Evolutionary conservation across 371 early-diverging fungal genomes (phyloP).

Genomic region (Rhizomucor miehei): DNA sequence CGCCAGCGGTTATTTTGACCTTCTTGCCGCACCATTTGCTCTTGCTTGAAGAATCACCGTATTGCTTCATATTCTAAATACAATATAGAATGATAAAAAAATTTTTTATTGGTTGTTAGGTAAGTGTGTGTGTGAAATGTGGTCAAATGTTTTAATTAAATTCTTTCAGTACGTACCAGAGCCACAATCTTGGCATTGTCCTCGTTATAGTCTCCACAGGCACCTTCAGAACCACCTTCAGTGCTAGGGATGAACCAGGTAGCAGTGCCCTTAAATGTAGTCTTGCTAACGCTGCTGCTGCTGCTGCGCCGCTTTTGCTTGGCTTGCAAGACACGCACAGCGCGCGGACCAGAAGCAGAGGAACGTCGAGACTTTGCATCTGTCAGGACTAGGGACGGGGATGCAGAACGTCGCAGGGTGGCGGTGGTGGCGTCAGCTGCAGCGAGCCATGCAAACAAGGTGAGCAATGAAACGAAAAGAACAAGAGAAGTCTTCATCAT

Average conservation of each 20-base stretch:
- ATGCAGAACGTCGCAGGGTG: neutral
- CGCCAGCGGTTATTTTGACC: slow-evolving; percentile 24
- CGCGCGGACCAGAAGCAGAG: slow-evolving; percentile 1
- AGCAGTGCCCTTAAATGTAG: slow-evolving; percentile 18
- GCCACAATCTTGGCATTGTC: slow-evolving; percentile 25
- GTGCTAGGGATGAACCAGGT: slow-evolving; percentile 28
- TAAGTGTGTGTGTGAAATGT: no score
- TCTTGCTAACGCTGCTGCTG: neutral
- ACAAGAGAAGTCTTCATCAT: slow-evolving; percentile 5
- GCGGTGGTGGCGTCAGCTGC: slow-evolving; percentile 5
- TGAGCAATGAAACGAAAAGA: neutral
- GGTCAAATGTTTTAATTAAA: no score
- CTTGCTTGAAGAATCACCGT: slow-evolving; percentile 26
- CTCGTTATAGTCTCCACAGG: slow-evolving; percentile 20
- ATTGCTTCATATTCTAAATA: slow-evolving; percentile 27
- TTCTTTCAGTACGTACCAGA: slow-evolving; percentile 11
- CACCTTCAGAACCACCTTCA: slow-evolving; percentile 26
- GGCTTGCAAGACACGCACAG: slow-evolving; percentile 3
- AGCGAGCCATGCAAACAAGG: slow-evolving; percentile 3
- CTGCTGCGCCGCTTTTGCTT: slow-evolving; percentile 4
- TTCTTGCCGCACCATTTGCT: slow-evolving; percentile 42
- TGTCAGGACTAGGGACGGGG: neutral
- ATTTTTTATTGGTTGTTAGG: no score
- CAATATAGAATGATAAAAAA: no score
- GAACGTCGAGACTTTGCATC: neutral